Percentiles rank a stretch among this genome's conserved stretches.
phyloP scores from a whole-genome alignment of 352 stramenopile genomes.

The Phytophthora litchii region DNA sequence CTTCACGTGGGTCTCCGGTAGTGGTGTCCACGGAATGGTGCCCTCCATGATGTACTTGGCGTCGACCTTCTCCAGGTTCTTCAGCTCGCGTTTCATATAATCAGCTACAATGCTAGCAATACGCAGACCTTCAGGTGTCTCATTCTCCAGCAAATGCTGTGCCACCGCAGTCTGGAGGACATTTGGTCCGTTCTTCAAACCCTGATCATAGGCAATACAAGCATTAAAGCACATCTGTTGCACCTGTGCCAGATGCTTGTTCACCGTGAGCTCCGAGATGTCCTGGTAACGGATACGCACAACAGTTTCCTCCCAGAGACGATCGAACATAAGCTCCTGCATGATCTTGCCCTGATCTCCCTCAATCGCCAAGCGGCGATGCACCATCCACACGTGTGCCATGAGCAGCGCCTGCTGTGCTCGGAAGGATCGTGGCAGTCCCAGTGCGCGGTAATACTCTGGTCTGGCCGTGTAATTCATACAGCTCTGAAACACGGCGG shows the following conservation, averaged over 20 bases:
- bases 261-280: constrained; percentile 95
- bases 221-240: constrained; percentile 96
- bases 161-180: constrained; percentile 67
- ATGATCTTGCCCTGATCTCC: constrained; percentile 83
- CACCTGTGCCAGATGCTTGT: constrained; percentile 96
- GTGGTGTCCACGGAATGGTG: constrained; percentile 73
- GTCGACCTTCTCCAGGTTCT: constrained; percentile 80
- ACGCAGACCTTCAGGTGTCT: constrained; percentile 59
- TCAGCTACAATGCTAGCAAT: constrained; percentile 64
- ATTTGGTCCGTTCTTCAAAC: constrained; percentile 63
- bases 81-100: constrained; percentile 83
- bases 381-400: constrained; percentile 96
- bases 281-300: constrained; percentile 93
- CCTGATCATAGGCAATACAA: constrained; percentile 94
- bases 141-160: constrained; percentile 78
- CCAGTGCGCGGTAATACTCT: constrained; percentile 74
- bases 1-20: constrained; percentile 40
- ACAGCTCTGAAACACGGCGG: constrained; percentile 81
- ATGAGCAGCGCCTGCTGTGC: constrained; percentile 93
- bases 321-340: constrained; percentile 97
- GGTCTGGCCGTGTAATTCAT: constrained; percentile 80
- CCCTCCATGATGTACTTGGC: constrained; percentile 72
- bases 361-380: constrained; percentile 91
- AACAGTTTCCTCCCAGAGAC: constrained; percentile 95
- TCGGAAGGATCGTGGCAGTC: constrained; percentile 87